Evolutionary conservation across 345 rosid genomes (phyloP), one percentile per base, ranked within the genome.

Genomic region (Pugionium cornutum): DNA sequence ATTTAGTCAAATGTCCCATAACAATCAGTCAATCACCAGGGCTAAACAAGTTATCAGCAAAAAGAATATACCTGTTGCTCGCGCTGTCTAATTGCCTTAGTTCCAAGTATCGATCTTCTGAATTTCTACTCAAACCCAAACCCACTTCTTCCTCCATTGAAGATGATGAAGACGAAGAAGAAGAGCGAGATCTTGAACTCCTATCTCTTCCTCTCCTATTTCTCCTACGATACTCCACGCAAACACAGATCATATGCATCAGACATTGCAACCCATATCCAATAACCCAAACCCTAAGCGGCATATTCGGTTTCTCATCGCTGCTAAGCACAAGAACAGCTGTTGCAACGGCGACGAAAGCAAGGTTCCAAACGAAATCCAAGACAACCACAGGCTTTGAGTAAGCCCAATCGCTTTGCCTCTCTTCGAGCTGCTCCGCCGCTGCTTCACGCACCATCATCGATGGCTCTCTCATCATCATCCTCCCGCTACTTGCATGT

Each of bases 321-420:
- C 74, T 46, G 74, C 97, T 86, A 69, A 75, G 64, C 43, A 86
- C 55, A 64, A 92, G 34, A 62, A 88, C 87, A 57, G 80, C 62
- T 18, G 62, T 28, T 2, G 97, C 96, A 52, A 82, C 96, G 6
- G 83, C 89, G 34, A 92, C 87, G 25, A 92, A 92, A 4, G 91
- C 91, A 43, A 92, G 75, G 57, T 92, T 92, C 98, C 96, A 92
- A 1, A 89, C 41, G 59, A 86, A 75, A 63, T 92, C 98, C 9
- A 92, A 84, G 28, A 89, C 68, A 61, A 92, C 97, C 35, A 89
- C 92, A 26, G 97, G 97, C 79, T 85, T 88, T 34, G 98, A 92
- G 69, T 92, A 89, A 25, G 98, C 96, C 98, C 98, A 92, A 70
- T 89, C 98, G 76, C 92, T 89, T 86, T 89, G 98, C 37, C 96